Evolutionary conservation across 176 grass and related monocot species (phyloP), one percentile per base, ranked within the genome.

Genomic region (Alopecurus myosuroides): DNA sequence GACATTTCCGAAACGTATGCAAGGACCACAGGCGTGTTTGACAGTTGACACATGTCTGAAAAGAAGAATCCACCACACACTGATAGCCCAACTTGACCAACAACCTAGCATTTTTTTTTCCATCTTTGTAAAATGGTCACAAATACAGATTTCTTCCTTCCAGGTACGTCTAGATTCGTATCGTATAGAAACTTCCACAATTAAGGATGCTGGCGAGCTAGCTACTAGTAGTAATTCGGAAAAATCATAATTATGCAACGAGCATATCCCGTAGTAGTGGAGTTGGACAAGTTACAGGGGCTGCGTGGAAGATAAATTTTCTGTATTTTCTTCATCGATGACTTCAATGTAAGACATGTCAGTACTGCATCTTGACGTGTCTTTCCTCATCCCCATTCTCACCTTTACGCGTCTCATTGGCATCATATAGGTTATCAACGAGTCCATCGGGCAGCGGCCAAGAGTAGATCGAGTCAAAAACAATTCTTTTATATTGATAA

Each of bases 351-450:
- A 88, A 85, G 85, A 92, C 20, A 67, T 1, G 23, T 60, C 82
- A 57, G 45, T 4, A 73, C 76, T 49, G 22, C 33, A 31, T 31
- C 25, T 75, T 79, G 72, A 73, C 34, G 36, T 44, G 17, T 66
- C 45, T 72, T 88, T 87, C 70, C 37, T 61, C 68, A 44, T 78
- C 37, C 69, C 85, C 93, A 92, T 85, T 30, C 68, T 49, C 82
- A 79, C 31, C 68, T 89, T 88, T 29, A 66, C 61, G 80, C 88
- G 86, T 83, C 70, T 87, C 90, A 81, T 88, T 58, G 22, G 81
- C 68, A 50, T 88, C 93, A 84, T 77, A 33, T 56, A 92, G 69
- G 60, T 88, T 92, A n/a, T n/a, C 48, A 87, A 94, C 19, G 83
- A 6, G 37, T 39, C 37, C 37, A 39, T 39, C 1, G 37, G 2